phyloP scores from a whole-genome alignment of 148 eudicot genomes.

The Cornus florida region DNA sequence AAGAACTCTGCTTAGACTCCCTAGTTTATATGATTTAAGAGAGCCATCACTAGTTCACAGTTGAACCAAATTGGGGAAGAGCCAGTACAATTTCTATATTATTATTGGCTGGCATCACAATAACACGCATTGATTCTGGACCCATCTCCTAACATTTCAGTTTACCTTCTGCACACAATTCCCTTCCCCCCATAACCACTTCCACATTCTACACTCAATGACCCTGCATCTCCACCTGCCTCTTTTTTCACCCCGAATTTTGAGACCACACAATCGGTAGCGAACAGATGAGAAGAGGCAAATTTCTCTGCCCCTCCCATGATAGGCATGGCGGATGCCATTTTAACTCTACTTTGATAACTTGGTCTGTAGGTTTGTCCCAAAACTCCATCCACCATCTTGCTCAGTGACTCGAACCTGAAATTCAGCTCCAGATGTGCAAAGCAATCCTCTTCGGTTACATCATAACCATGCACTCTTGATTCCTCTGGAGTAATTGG shows the following conservation, averaged over 20 bases:
- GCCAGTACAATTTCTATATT: too few relatives aligned
- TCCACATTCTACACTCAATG: conserved; percentile 4
- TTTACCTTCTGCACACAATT: conserved; percentile 10
- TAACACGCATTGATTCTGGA: neutral
- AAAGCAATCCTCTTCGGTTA: conserved; percentile 20
- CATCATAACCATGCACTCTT: conserved; percentile 10
- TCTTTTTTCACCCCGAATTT: conserved; percentile 11
- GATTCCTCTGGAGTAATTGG: conserved; percentile 23
- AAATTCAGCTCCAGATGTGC: conserved; percentile 22
- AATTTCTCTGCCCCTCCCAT: conserved; percentile 7
- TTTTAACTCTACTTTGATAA: conserved; percentile 10
- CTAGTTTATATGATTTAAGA: neutral
- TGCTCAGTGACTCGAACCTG: conserved; percentile 6
- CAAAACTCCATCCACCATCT: conserved; percentile 15
- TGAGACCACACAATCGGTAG: conserved; percentile 2
- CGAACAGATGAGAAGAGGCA: conserved; percentile 7
- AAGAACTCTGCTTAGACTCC: neutral
- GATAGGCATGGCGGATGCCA: conserved; percentile 13
- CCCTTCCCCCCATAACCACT: conserved; percentile 2
- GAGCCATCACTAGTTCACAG: neutral
- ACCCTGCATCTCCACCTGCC: neutral
- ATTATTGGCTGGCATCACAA: neutral
- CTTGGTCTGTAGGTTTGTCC: conserved; percentile 14
- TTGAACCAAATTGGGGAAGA: too few relatives aligned
- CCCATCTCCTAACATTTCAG: neutral